Evolutionary conservation across 768 basidiomycete genomes (phyloP).

Genomic region (Pulveroboletus sp.): DNA sequence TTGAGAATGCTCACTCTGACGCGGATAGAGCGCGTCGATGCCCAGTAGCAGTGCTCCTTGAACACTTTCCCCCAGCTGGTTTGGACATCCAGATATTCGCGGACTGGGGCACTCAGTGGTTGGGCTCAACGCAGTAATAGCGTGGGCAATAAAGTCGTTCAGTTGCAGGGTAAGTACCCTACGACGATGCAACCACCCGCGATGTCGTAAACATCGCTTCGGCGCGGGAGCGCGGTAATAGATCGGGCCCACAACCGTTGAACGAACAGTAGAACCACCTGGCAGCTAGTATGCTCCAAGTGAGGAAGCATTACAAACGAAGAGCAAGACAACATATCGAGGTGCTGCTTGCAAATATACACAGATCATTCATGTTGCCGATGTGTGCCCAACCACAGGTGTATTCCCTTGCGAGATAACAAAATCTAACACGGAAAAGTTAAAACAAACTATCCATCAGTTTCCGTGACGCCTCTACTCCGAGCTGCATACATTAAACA

Average conservation of each 20-base stretch:
- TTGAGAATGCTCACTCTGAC: constrained; percentile 38
- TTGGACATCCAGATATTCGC: constrained; percentile 28
- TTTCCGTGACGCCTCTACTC: constrained; percentile 88
- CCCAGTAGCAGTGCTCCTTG: constrained; percentile 11
- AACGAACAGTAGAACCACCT: neutral
- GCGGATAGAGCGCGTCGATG: constrained; percentile 41
- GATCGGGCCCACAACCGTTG: no score
- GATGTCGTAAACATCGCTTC: constrained; percentile 15
- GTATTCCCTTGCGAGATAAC: constrained; percentile 4
- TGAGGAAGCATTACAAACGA: constrained; percentile 6
- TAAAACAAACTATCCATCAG: constrained; percentile 67
- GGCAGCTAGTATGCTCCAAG: neutral
- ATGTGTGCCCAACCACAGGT: neutral
- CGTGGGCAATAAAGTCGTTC: neutral
- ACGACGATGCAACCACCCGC: neutral
- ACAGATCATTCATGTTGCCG: no score
- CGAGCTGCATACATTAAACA: constrained; percentile 50
- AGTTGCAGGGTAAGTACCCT: no score
- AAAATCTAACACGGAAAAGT: constrained; percentile 3
- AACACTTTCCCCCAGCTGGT: constrained; percentile 6
- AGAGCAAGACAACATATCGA: constrained; percentile 7
- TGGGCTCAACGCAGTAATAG: neutral
- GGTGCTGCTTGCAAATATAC: constrained; percentile 2
- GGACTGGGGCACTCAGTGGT: no score
- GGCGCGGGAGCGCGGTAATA: no score